Percentiles rank a stretch among this genome's conserved stretches.
Evolutionary conservation across 306 rosid species (phyloP).

Genomic region (Sesbania bispinosa): DNA sequence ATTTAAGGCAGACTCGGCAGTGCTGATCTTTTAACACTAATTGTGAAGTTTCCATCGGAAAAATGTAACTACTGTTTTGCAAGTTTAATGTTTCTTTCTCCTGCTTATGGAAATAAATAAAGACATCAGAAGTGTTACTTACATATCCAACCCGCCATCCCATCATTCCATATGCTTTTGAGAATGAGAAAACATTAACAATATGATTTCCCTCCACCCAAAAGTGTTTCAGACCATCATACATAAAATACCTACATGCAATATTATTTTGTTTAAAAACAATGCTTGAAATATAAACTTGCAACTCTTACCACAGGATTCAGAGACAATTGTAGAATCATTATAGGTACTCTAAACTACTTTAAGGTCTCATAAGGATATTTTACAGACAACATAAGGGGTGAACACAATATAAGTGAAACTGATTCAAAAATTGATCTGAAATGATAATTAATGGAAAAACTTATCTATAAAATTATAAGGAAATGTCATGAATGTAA

Average conservation of each 20-base stretch:
- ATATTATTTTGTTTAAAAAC: no score
- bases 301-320: neutral
- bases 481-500: neutral
- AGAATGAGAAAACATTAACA: slow-evolving; percentile 87
- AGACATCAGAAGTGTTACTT: slow-evolving; percentile 28
- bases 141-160: slow-evolving; percentile 99
- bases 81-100: no score
- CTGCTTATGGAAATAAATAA: no score
- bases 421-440: neutral
- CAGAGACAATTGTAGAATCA: neutral
- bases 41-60: neutral
- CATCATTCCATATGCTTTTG: slow-evolving; percentile 99
- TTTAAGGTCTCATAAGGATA: neutral
- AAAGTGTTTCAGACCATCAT: slow-evolving; percentile 70
- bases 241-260: slow-evolving; percentile 91
- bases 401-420: neutral
- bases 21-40: neutral
- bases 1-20: neutral
- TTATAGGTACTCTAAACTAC: neutral
- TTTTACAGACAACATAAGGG: neutral
- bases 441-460: neutral
- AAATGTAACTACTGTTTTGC: neutral
- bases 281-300: neutral
- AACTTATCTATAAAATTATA: neutral
- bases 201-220: slow-evolving; percentile 89